Base-by-base conservation (phyloP, 2,329 filamentous ascomycete species). In the Boeremia exigua region DNA sequence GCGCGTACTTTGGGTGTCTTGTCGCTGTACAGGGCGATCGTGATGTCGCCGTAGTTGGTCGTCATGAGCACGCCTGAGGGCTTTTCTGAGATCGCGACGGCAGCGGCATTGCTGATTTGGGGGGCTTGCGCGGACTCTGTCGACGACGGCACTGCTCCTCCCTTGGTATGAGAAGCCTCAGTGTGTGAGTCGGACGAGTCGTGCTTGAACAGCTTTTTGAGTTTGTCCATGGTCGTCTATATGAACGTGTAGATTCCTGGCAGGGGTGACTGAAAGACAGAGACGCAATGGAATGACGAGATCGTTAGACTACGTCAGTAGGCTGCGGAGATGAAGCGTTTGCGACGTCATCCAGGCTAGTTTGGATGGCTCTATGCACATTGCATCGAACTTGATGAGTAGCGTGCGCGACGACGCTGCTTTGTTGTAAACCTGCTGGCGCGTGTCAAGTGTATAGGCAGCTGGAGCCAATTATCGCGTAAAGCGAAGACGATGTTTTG, bases 11-110 rank as follows among this genome's bases (percentile, higher is more conserved):
- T 91, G 37, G 94, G 94, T 11, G 93, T 93, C 79, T 97, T 93
- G 19, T 84, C 77, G 45, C 84, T 89, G 86, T 98, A 98, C 55
- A 99, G 90, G 79, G 98, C 95, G 59, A 98, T 78, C 55, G 85
- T 86, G 74, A 98, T 89, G 42, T 85, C 84, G 74, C 95, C 92
- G 91, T 96, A 29, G 14, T 45, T 54, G n/a, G 51, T 54, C 10
- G 39, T 48, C 45, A 54, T 45, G 28, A 54, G 51, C 2, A 54
- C 45, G 1, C 51, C 45, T 0, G 45, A 38, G 6, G 51, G 45
- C 17, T 33, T 44, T 7, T 34, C 23, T 1, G 23, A 12, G 9
- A 36, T 30, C 6, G 15, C 7, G 15, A 15, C 34, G n/a, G 33
- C 38, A 2, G 44, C 30, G n/a, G 32, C 34, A 15, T 9, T n/a